Evolutionary conservation across 2,329 filamentous ascomycete species (phyloP).

Genomic region (Stagonosporopsis cucurbitacearum): DNA sequence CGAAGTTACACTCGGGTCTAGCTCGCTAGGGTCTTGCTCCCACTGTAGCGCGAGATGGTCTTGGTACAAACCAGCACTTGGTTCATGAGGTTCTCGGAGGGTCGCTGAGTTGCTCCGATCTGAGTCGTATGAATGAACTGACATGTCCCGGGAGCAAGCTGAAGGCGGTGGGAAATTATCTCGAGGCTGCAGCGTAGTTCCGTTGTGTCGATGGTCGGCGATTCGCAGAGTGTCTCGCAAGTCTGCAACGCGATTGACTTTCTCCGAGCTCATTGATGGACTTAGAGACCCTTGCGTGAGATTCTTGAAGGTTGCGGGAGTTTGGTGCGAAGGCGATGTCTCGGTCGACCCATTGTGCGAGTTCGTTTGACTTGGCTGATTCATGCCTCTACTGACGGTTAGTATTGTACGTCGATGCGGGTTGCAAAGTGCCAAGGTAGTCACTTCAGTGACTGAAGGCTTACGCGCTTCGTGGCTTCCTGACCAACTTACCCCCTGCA

Average conservation of each 20-base stretch:
- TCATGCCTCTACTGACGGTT: conserved; percentile 12
- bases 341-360: conserved; percentile 7
- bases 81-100: conserved; percentile 36
- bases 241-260: conserved; percentile 38
- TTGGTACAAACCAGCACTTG: conserved; percentile 40
- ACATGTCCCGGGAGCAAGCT: conserved; percentile 40
- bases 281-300: conserved; percentile 40
- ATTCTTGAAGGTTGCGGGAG: conserved; percentile 39
- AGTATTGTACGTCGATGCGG: not conserved
- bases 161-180: conserved; percentile 34
- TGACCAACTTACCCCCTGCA: conserved; percentile 68
- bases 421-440: not conserved
- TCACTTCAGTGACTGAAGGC: conserved; percentile 26
- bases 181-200: conserved; percentile 34
- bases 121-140: conserved; percentile 42
- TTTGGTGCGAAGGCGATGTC: conserved; percentile 1
- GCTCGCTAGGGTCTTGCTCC: conserved; percentile 62
- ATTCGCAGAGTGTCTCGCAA: conserved; percentile 37
- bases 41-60: conserved; percentile 50
- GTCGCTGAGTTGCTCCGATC: conserved; percentile 44
- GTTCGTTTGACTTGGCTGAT: conserved; percentile 11
- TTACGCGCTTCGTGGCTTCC: not conserved
- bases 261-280: conserved; percentile 38
- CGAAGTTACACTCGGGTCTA: conserved; percentile 57
- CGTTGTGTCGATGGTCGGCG: conserved; percentile 38